These are phyloP conservation scores for Fusarium sp. DNA, from an alignment of 2,329 filamentous ascomycete species.

Conservation along the genomic window DNA sequence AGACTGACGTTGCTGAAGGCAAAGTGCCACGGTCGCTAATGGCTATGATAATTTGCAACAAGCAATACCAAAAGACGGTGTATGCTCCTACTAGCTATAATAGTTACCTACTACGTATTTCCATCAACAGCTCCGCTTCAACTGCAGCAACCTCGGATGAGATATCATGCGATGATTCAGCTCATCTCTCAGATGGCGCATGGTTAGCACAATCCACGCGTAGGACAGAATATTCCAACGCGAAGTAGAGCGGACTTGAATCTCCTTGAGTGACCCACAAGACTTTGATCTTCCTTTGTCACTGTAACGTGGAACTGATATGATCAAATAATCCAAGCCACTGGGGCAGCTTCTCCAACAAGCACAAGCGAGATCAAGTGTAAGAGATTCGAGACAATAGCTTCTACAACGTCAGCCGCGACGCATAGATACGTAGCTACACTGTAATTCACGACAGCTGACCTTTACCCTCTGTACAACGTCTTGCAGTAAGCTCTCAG, in stretches of 20 bases:
- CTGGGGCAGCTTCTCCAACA: constrained; percentile 2
- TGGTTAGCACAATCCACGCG: background rate
- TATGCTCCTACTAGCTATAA: constrained; percentile 1
- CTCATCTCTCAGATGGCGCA: background rate
- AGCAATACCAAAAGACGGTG: constrained; percentile 38
- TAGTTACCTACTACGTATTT: background rate
- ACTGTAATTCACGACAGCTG: background rate
- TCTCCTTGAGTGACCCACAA: constrained; percentile 23
- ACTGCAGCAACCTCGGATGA: background rate
- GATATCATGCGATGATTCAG: constrained; percentile 9
- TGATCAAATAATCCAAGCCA: constrained; percentile 4
- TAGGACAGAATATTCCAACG: constrained; percentile 5
- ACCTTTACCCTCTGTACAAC: background rate
- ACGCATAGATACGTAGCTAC: too few relatives aligned
- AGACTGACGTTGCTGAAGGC: background rate
- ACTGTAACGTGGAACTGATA: constrained; percentile 10
- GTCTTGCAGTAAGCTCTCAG: background rate
- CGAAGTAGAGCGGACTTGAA: constrained; percentile 25
- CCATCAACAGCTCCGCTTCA: background rate
- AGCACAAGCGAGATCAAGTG: constrained; percentile 11
- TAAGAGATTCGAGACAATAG: background rate
- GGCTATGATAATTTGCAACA: constrained; percentile 3
- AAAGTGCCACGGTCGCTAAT: constrained; percentile 6
- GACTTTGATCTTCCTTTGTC: background rate
- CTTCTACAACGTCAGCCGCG: background rate